A percentile compares a stretch with the other conserved stretches of the same genome.
phyloP scores from a whole-genome alignment of 306 rosid species.

The Cicer bijugum region DNA sequence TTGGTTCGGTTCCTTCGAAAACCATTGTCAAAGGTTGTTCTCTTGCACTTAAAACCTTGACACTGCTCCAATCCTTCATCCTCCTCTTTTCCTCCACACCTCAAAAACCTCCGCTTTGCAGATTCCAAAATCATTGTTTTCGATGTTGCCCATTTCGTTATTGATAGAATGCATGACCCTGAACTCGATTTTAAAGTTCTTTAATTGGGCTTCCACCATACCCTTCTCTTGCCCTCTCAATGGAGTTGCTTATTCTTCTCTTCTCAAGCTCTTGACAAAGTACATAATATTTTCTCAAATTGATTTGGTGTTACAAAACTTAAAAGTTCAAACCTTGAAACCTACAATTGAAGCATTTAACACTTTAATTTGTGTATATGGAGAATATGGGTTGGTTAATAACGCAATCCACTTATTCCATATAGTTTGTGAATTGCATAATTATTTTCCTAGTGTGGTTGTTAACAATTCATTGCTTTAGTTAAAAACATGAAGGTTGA shows the following conservation, averaged over 20 bases:
- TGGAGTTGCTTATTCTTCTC: conserved; percentile 65
- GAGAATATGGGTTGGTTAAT: conserved; percentile 62
- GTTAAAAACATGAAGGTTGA: conserved; percentile 55
- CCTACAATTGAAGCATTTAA: conserved; percentile 64
- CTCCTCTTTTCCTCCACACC: too few species aligned
- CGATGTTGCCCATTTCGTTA: conserved; percentile 75
- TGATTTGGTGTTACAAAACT: conserved; percentile 50
- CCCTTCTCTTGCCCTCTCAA: conserved; percentile 55
- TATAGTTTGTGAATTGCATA: conserved; percentile 47
- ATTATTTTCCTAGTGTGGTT: conserved; percentile 53
- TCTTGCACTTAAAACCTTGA: too few species aligned
- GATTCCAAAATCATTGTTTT: not conserved
- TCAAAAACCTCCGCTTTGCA: too few species aligned
- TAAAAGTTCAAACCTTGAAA: conserved; percentile 51
- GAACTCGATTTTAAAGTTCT: conserved; percentile 69
- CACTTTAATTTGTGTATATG: conserved; percentile 55
- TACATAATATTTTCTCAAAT: conserved; percentile 62
- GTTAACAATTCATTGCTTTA: conserved; percentile 71
- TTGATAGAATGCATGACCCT: conserved; percentile 60
- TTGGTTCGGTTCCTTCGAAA: too few species aligned
- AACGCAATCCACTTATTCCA: conserved; percentile 58
- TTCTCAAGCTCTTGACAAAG: conserved; percentile 66
- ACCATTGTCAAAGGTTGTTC: too few species aligned
- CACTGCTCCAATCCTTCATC: too few species aligned
- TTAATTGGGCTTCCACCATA: conserved; percentile 65